Conservation (phyloP, 2,329 filamentous ascomycete genomes). For the Cladosporium velox region DNA sequence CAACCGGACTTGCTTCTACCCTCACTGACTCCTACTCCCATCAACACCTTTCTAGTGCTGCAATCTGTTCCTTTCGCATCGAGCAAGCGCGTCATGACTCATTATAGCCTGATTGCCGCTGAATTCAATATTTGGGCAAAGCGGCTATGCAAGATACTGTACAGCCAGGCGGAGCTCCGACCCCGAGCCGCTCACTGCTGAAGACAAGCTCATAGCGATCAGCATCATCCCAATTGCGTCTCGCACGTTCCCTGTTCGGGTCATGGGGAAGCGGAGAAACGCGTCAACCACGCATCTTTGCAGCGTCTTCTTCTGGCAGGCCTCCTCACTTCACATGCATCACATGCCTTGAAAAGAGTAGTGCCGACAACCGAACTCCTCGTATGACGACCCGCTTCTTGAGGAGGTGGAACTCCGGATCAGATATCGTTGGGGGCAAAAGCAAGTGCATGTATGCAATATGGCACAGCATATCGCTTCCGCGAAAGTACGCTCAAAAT, state of each 20-base stretch:
- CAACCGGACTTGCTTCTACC: neutral
- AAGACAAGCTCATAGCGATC: neutral
- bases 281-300: neutral
- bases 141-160: neutral
- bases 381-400: neutral
- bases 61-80: neutral
- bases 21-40: neutral
- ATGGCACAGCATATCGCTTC: neutral
- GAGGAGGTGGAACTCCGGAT: neutral
- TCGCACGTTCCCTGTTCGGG: neutral
- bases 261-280: neutral
- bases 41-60: neutral
- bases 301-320: neutral
- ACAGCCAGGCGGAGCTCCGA: neutral
- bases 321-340: neutral
- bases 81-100: neutral
- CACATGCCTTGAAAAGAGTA: neutral
- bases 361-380: neutral
- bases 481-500: neutral
- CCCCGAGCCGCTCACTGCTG: neutral
- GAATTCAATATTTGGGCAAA: neutral
- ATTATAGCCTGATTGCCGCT: neutral
- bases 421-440: neutral
- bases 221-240: neutral
- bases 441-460: neutral